Evolutionary conservation across 2,329 filamentous ascomycete species (phyloP).

Genomic region (Ramularia endophylla): DNA sequence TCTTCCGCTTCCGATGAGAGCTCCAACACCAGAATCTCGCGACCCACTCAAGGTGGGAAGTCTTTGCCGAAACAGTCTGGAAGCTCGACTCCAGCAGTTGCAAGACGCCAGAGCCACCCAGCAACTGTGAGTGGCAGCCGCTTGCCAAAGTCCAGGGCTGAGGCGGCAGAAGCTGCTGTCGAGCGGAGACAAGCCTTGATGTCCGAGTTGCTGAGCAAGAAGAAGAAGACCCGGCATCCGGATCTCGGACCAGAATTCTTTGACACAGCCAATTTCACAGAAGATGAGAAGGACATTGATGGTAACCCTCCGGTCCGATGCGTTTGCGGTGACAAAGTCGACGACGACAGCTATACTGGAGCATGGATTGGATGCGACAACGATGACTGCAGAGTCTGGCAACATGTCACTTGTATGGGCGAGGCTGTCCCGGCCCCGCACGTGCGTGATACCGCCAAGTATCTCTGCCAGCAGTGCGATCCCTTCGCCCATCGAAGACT

Average conservation of each 20-base stretch:
- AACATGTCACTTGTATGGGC: slow-evolving; percentile 24
- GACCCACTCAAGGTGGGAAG: too few species aligned
- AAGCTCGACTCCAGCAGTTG: too few species aligned
- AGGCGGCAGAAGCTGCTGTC: slow-evolving; percentile 17
- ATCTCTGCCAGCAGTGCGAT: slow-evolving; percentile 24
- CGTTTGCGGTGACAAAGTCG: slow-evolving; percentile 21
- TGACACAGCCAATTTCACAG: slow-evolving; percentile 16
- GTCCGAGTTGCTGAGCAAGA: slow-evolving; percentile 2
- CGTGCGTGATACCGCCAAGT: slow-evolving; percentile 8
- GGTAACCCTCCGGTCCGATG: slow-evolving; percentile 23
- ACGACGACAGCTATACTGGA: slow-evolving; percentile 11
- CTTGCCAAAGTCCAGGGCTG: slow-evolving; percentile 14
- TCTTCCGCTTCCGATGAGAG: background rate
- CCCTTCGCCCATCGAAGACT: slow-evolving; percentile 16
- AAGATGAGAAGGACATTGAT: slow-evolving; percentile 8
- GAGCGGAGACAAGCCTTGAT: slow-evolving; percentile 16
- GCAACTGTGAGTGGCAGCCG: slow-evolving; percentile 17
- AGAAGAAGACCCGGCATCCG: slow-evolving; percentile 4
- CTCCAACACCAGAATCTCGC: background rate
- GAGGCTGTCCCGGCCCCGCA: slow-evolving; percentile 9
- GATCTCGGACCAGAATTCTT: slow-evolving; percentile 27
- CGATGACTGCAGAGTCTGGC: slow-evolving; percentile 23
- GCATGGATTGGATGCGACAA: slow-evolving; percentile 22
- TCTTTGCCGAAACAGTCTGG: background rate
- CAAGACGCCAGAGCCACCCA: too few species aligned